Percentiles rank a stretch among this genome's conserved stretches.
phyloP scores from a whole-genome alignment of 768 basidiomycete genomes.

The Mycena latifolia region DNA sequence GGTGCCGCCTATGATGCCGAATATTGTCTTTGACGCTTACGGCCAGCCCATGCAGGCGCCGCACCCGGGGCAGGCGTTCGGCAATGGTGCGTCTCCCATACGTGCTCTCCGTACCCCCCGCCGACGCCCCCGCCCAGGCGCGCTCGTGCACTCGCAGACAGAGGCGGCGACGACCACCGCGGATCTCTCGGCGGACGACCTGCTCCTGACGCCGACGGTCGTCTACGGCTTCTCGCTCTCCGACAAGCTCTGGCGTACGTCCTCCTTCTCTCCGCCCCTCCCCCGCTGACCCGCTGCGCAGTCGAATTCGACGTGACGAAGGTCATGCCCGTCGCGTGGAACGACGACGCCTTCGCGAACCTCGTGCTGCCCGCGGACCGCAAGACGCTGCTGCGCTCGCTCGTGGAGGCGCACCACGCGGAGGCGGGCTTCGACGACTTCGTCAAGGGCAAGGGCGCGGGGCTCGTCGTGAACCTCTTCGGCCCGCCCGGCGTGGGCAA shows the following conservation, averaged over 20 bases:
- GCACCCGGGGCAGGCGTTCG: constrained; percentile 17
- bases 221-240: constrained; percentile 73
- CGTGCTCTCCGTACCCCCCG: not conserved
- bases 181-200: constrained; percentile 60
- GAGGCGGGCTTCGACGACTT: constrained; percentile 70
- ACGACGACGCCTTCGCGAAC: constrained; percentile 67
- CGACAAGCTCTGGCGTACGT: constrained; percentile 71
- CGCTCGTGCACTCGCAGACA: constrained; percentile 38
- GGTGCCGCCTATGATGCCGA: not conserved
- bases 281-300: constrained; percentile 38
- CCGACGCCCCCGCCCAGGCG: constrained; percentile 25
- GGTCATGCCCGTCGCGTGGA: constrained; percentile 67
- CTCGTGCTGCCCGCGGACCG: constrained; percentile 67
- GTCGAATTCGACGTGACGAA: constrained; percentile 73
- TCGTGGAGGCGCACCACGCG: constrained; percentile 69
- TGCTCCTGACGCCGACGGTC: constrained; percentile 66
- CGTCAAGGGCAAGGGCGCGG: constrained; percentile 75
- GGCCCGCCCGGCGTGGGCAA: constrained; percentile 75
- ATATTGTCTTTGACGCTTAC: constrained; percentile 35
- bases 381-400: constrained; percentile 66
- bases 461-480: constrained; percentile 67
- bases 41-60: constrained; percentile 38
- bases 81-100: constrained; percentile 6
- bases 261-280: not conserved
- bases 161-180: constrained; percentile 34